phyloP scores from a whole-genome alignment of 768 basidiomycete species.

The Nidularia sp. region DNA sequence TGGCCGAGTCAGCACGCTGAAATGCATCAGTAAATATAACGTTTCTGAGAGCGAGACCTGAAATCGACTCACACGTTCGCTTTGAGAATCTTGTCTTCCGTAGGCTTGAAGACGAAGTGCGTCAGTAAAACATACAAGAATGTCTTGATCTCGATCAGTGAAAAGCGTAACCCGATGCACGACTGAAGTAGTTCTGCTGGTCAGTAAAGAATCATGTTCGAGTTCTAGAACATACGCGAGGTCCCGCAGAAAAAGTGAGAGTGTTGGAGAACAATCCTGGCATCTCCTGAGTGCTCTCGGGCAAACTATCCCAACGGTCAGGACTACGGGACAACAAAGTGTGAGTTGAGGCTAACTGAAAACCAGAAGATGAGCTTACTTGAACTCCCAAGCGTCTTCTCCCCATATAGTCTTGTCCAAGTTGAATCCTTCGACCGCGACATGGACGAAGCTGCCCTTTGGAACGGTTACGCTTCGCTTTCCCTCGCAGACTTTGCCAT shows the following conservation, averaged over 20 bases:
- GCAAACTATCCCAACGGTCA: constrained; percentile 76
- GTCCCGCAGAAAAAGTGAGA: constrained; percentile 77
- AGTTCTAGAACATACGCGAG: constrained; percentile 51
- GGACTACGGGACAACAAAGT: constrained; percentile 41
- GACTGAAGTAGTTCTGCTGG: constrained; percentile 39
- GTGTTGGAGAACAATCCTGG: constrained; percentile 73
- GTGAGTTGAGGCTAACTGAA: background rate
- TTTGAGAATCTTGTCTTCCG: constrained; percentile 49
- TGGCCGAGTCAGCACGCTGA: constrained; percentile 62
- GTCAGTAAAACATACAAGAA: constrained; percentile 69
- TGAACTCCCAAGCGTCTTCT: constrained; percentile 75
- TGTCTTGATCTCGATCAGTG: constrained; percentile 79
- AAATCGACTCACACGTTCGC: constrained; percentile 54
- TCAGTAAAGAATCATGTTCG: background rate
- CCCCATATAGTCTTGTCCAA: constrained; percentile 79
- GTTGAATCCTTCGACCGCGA: constrained; percentile 79
- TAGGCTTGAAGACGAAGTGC: constrained; percentile 57
- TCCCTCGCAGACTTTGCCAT: constrained; percentile 39
- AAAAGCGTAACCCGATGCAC: constrained; percentile 80
- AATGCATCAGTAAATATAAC: background rate
- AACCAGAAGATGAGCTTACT: constrained; percentile 36
- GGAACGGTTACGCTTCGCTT: constrained; percentile 43
- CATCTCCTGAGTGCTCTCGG: constrained; percentile 58
- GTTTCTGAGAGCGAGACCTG: background rate
- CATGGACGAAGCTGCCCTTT: constrained; percentile 73